Evolutionary conservation across 768 basidiomycete genomes (phyloP).

Genomic region (Tremella yokohamensis): DNA sequence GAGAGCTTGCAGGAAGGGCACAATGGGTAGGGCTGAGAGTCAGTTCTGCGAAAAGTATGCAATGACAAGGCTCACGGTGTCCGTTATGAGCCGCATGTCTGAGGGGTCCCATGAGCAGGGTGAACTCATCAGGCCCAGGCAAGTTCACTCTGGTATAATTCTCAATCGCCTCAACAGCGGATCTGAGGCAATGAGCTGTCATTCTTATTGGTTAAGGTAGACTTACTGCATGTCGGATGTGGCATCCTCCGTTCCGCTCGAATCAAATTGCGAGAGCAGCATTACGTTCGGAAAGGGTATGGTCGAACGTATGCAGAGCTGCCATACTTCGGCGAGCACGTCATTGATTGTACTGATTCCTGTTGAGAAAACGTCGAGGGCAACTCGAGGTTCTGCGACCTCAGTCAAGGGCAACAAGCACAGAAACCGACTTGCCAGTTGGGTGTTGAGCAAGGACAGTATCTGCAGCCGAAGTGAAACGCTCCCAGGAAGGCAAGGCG

Average conservation of each 20-base stretch:
- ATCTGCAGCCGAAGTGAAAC: neutral
- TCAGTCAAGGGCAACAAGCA: neutral
- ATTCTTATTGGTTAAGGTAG: neutral
- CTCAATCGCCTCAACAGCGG: conserved; percentile 13
- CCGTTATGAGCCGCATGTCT: conserved; percentile 16
- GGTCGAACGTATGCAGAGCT: neutral
- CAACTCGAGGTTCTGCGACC: neutral
- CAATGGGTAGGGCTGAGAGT: neutral
- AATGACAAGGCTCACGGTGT: conserved; percentile 20
- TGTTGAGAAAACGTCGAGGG: neutral
- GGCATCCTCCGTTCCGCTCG: neutral
- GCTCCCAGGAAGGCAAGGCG: conserved; percentile 3
- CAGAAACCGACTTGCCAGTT: neutral
- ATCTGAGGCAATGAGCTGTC: neutral
- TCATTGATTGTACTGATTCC: neutral
- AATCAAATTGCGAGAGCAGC: neutral
- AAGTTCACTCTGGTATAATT: conserved; percentile 27
- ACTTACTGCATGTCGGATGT: neutral
- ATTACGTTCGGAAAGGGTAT: neutral
- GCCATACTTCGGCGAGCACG: conserved; percentile 2
- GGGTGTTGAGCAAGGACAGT: neutral
- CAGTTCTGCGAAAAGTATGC: neutral
- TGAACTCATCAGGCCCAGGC: conserved; percentile 27
- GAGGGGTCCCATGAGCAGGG: conserved; percentile 20
- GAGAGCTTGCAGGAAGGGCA: neutral